A percentile compares a stretch with the other conserved stretches of the same genome.
Evolutionary conservation across 495 filamentous ascomycete genomes (phyloP).

Genomic region (Penicillium cinerascens): DNA sequence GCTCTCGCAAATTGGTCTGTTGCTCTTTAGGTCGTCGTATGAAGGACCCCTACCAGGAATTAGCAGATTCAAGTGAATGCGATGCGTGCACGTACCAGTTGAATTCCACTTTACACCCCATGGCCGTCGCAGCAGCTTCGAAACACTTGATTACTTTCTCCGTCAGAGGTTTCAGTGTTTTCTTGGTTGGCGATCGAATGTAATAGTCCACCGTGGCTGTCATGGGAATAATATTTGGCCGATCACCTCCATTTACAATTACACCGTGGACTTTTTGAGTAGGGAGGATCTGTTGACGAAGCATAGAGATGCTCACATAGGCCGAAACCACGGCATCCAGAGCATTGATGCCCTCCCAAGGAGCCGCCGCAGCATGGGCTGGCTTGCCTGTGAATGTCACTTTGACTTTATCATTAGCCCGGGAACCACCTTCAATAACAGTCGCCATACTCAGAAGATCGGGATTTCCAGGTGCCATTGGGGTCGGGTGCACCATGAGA

Average conservation of each 20-base stretch:
- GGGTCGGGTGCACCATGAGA: constrained; percentile 54
- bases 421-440: constrained; percentile 35
- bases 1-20: constrained; percentile 43
- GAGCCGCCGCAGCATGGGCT: constrained; percentile 55
- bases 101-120: constrained; percentile 49
- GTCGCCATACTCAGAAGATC: constrained; percentile 24
- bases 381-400: constrained; percentile 45
- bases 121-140: constrained; percentile 53
- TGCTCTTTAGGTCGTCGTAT: constrained; percentile 53
- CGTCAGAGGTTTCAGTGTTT: constrained; percentile 44
- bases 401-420: constrained; percentile 51
- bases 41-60: constrained; percentile 32
- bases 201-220: constrained; percentile 54
- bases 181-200: constrained; percentile 45
- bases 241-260: constrained; percentile 41
- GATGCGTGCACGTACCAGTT: constrained; percentile 25
- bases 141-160: constrained; percentile 51
- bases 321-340: constrained; percentile 59
- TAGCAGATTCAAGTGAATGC: neutral
- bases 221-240: constrained; percentile 52
- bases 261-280: constrained; percentile 44
- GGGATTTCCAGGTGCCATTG: constrained; percentile 25
- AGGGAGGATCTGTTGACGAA: constrained; percentile 56
- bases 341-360: constrained; percentile 64
- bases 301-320: constrained; percentile 57